Base-by-base conservation (phyloP, 148 eudicot genomes). In the Silene latifolia region DNA sequence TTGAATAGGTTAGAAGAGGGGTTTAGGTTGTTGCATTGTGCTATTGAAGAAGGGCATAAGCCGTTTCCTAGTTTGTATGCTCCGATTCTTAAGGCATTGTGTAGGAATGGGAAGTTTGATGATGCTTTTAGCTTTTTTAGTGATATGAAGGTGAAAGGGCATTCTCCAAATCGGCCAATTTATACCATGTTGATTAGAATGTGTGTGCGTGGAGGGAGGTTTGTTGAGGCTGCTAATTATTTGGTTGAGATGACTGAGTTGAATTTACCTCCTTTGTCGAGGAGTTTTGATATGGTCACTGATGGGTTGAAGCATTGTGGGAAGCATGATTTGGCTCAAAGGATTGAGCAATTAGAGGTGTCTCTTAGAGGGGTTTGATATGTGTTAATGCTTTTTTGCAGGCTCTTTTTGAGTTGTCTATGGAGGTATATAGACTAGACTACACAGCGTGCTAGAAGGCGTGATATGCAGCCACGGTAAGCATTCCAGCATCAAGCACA, bases 51-150 rank as follows among this genome's bases (percentile, higher is more conserved):
- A 66, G 98, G 98, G 65, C 86, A 88, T 56, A 84, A 83, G 82
- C 98, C 98, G 4, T 95, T 95, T 56, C 98, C 98, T 13, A 90
- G 98, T 79, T 80, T 95, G n/a, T 95, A 95, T 83, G 98, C 98
- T 21, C 96, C 98, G 0, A 86, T 95, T 74, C 83, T 95, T 46
- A 95, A 95, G 78, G 88, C 86, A 5, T 85, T 95, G 80, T 95
- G 88, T 84, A 80, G 86, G 85, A 85, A 76, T 76, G 98, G 97
- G 14, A 86, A 78, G 84, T 95, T 92, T 82, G 98, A 92, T 80
- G 98, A 95, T 79, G 93, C 98, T 0, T 95, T 84, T 74, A 82
- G 97, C 87, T 90, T 90, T 75, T 95, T 95, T 57, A 82, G 89
- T 78, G 98, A 95, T 68, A 95, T 95, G 98, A 95, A 95, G 85